A percentile compares a stretch with the other conserved stretches of the same genome.
Conservation (phyloP, 2,329 filamentous ascomycete genomes). For the Colletotrichum abscissum region DNA sequence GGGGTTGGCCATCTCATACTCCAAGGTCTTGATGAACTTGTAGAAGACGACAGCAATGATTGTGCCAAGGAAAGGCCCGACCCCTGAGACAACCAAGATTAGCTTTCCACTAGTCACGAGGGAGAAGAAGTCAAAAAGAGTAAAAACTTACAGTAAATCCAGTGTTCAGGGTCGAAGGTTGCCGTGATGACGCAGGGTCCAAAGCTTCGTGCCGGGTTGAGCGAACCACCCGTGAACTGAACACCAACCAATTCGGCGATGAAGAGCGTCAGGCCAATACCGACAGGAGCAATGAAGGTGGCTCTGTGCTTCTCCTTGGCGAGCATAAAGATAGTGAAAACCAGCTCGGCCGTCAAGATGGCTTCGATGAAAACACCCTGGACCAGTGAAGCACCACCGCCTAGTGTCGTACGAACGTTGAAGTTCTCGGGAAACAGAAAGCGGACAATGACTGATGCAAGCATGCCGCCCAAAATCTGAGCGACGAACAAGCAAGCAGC, state of each 20-base stretch:
- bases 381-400: slow-evolving; percentile 50
- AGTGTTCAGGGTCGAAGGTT: slow-evolving; percentile 55
- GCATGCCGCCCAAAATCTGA: slow-evolving; percentile 61
- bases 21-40: slow-evolving; percentile 53
- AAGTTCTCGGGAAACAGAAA: slow-evolving; percentile 56
- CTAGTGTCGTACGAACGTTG: slow-evolving; percentile 54
- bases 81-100: slow-evolving; percentile 39
- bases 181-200: slow-evolving; percentile 57
- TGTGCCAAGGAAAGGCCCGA: slow-evolving; percentile 47
- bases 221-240: slow-evolving; percentile 59
- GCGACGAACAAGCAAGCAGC: slow-evolving; percentile 59
- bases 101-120: not conserved
- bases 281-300: slow-evolving; percentile 60
- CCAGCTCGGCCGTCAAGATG: slow-evolving; percentile 58
- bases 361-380: slow-evolving; percentile 64
- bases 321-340: slow-evolving; percentile 64
- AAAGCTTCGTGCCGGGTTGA: slow-evolving; percentile 60
- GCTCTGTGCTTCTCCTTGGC: slow-evolving; percentile 61
- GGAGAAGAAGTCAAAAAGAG: not conserved
- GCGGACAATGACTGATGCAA: slow-evolving; percentile 54
- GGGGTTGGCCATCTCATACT: slow-evolving; percentile 59
- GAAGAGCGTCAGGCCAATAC: slow-evolving; percentile 59
- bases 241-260: slow-evolving; percentile 58
- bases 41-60: slow-evolving; percentile 51
- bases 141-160: slow-evolving; percentile 55